phyloP scores from a whole-genome alignment of 2,329 filamentous ascomycete species.

The Atkinsonella hypoxylon region DNA sequence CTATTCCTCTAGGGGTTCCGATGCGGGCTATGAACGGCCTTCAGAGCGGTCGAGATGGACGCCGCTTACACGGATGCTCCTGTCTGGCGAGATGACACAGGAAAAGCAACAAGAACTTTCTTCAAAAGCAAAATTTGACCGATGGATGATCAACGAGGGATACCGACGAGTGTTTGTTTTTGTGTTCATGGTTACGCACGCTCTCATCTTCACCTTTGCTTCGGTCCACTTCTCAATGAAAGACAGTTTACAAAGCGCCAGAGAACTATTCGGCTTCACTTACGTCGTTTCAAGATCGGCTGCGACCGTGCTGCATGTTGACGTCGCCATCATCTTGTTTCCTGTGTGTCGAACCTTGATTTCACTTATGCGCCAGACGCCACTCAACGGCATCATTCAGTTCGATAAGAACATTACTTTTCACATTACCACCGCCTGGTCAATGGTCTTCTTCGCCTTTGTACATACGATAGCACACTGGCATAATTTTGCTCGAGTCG shows the following conservation, averaged over 20 bases:
- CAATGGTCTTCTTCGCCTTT: slow-evolving; percentile 80
- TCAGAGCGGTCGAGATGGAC: slow-evolving; percentile 73
- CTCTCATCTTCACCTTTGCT: slow-evolving; percentile 67
- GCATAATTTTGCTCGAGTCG: slow-evolving; percentile 73
- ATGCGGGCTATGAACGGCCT: slow-evolving; percentile 19
- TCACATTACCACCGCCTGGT: slow-evolving; percentile 76
- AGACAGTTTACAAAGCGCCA: slow-evolving; percentile 55
- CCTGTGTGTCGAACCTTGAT: slow-evolving; percentile 78
- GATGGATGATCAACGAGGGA: slow-evolving; percentile 85
- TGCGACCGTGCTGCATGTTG: slow-evolving; percentile 68
- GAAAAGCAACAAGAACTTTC: slow-evolving; percentile 58
- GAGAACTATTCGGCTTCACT: slow-evolving; percentile 60
- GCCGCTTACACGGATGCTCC: slow-evolving; percentile 68
- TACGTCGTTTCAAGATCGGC: slow-evolving; percentile 67
- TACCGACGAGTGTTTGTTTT: slow-evolving; percentile 73
- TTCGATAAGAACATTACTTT: slow-evolving; percentile 87
- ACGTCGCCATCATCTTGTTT: slow-evolving; percentile 67
- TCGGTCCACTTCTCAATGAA: slow-evolving; percentile 72
- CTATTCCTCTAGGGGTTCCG: slow-evolving; percentile 16
- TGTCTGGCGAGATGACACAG: slow-evolving; percentile 71
- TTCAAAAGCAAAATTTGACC: slow-evolving; percentile 60
- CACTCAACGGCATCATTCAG: slow-evolving; percentile 74
- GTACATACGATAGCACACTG: slow-evolving; percentile 78
- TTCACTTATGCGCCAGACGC: slow-evolving; percentile 67
- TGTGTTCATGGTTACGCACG: slow-evolving; percentile 60